Evolutionary conservation across 2,329 filamentous ascomycete species (phyloP).

Genomic region (Hypomyces perniciosus): DNA sequence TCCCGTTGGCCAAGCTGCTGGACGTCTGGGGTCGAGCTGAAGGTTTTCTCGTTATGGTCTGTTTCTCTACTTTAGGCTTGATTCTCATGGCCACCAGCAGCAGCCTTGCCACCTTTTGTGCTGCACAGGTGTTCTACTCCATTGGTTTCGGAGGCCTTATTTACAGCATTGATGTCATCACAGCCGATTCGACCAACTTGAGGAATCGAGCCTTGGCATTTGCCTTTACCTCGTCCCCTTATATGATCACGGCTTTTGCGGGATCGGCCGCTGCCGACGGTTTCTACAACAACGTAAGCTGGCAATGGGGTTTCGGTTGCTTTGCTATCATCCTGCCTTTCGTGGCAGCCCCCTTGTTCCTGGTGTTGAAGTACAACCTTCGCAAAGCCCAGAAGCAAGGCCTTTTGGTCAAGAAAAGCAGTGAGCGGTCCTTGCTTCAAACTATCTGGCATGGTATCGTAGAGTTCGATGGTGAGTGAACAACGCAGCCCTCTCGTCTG

Average conservation of each 20-base stretch:
- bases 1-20: constrained; percentile 56
- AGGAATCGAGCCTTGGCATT: constrained; percentile 33
- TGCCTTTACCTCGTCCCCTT: constrained; percentile 35
- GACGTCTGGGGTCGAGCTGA: constrained; percentile 59
- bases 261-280: constrained; percentile 29
- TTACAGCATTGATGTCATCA: constrained; percentile 58
- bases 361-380: constrained; percentile 48
- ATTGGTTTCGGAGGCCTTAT: constrained; percentile 54
- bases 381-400: constrained; percentile 50
- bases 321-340: constrained; percentile 56
- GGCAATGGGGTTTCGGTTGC: constrained; percentile 46
- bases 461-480: constrained; percentile 48
- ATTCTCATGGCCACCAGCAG: constrained; percentile 57
- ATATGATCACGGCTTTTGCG: constrained; percentile 41
- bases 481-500: no score
- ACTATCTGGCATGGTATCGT: constrained; percentile 44
- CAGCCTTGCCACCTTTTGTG: constrained; percentile 38
- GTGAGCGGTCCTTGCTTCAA: constrained; percentile 40
- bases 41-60: constrained; percentile 49
- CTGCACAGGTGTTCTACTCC: constrained; percentile 56
- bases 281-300: constrained; percentile 26
- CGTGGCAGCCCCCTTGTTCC: constrained; percentile 46
- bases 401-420: constrained; percentile 30
- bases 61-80: constrained; percentile 42
- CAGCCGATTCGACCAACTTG: constrained; percentile 52